phyloP scores from a whole-genome alignment of 177 flowering plant genomes.

The Vitis hybrid region DNA sequence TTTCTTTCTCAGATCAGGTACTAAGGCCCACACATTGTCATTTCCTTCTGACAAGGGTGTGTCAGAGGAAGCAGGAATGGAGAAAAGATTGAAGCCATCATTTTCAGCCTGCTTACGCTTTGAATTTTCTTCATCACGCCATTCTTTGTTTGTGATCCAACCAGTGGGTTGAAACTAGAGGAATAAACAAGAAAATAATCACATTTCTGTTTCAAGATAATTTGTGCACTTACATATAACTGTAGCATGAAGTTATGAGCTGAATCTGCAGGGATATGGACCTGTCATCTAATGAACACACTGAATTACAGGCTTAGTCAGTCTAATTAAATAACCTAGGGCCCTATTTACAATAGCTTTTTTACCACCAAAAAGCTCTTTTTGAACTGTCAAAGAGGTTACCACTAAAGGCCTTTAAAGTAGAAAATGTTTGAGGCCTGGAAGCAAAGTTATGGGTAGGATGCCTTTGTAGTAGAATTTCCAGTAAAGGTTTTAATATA shows the following conservation, averaged over 20 bases:
- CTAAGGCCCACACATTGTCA: slow-evolving; percentile 72
- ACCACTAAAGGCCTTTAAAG: too few species aligned
- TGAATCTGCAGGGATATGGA: slow-evolving; percentile 1
- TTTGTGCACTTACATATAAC: background rate
- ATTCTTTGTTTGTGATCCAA: slow-evolving; percentile 29
- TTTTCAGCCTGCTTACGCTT: slow-evolving; percentile 24
- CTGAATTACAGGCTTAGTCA: background rate
- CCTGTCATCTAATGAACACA: background rate
- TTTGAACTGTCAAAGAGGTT: too few species aligned
- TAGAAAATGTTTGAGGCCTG: too few species aligned
- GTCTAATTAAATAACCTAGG: background rate
- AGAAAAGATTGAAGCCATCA: slow-evolving; percentile 25
- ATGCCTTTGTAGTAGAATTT: too few species aligned
- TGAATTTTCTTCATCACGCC: slow-evolving; percentile 26
- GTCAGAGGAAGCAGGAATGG: slow-evolving; percentile 25
- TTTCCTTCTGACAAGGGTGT: slow-evolving; percentile 31
- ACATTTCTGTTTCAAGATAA: background rate
- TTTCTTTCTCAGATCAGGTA: slow-evolving; percentile 68
- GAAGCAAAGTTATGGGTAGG: too few species aligned
- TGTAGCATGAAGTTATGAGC: background rate
- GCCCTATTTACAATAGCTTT: background rate
- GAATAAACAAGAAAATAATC: slow-evolving; percentile 6
- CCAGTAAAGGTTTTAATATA: too few species aligned
- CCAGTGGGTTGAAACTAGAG: slow-evolving; percentile 34
- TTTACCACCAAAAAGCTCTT: too few species aligned